phyloP scores from a whole-genome alignment of 192 early-diverging fungal genomes.

The Coemansia sp. region DNA sequence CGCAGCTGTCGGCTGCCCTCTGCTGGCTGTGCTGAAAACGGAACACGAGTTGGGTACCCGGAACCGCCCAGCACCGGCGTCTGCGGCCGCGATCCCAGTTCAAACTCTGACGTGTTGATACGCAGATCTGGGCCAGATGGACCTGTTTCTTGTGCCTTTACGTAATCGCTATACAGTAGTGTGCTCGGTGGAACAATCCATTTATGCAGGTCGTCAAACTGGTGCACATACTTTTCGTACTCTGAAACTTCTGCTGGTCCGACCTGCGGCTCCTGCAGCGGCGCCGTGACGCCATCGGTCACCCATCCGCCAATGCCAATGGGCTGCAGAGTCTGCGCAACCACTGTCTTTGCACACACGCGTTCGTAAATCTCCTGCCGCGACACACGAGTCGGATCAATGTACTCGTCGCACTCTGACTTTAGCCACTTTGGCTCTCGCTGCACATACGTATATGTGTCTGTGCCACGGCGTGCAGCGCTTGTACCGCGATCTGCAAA shows the following conservation, averaged over 20 bases:
- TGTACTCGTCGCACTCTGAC: constrained; percentile 29
- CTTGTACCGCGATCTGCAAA: constrained; percentile 31
- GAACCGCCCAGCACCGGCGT: constrained; percentile 26
- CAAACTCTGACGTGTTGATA: constrained; percentile 7
- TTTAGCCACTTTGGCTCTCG: constrained; percentile 51
- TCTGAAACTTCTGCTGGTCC: constrained; percentile 56
- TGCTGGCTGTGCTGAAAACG: constrained; percentile 15
- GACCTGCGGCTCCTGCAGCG: constrained; percentile 59
- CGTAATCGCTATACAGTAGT: constrained; percentile 39
- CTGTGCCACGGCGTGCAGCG: not conserved
- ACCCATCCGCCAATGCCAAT: constrained; percentile 47
- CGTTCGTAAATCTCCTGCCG: constrained; percentile 38
- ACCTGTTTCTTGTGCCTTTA: constrained; percentile 3
- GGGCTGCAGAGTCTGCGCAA: constrained; percentile 24
- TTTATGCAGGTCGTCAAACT: constrained; percentile 43
- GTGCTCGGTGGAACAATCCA: constrained; percentile 49
- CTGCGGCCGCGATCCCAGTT: constrained; percentile 14
- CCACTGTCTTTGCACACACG: constrained; percentile 40
- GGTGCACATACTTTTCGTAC: constrained; percentile 60
- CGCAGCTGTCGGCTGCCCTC: constrained; percentile 13
- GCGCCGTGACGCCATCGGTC: constrained; percentile 51
- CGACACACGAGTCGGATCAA: constrained; percentile 28
- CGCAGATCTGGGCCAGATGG: not conserved
- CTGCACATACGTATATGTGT: constrained; percentile 16
- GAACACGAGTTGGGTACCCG: not conserved